A percentile compares a stretch with the other conserved stretches of the same genome.
phyloP scores from a whole-genome alignment of 2,329 filamentous ascomycete species.

The Colletotrichum magnum region DNA sequence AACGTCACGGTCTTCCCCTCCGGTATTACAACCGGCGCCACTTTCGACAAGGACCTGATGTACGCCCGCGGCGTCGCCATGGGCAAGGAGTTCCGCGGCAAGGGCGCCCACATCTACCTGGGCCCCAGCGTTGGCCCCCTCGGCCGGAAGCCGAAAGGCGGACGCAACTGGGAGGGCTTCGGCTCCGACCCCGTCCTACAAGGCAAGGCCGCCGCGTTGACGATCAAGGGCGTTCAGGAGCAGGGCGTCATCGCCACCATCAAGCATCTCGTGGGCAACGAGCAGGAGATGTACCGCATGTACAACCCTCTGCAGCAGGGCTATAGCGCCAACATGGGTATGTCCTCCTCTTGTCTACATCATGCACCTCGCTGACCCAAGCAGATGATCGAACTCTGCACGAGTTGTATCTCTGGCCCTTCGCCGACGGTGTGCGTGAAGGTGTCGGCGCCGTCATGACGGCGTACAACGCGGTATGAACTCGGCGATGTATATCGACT shows the following conservation, averaged over 20 bases:
- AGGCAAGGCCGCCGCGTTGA: conserved; percentile 82
- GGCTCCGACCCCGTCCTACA: conserved; percentile 80
- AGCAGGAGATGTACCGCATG: conserved; percentile 76
- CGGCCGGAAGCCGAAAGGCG: conserved; percentile 79
- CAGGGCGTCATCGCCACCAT: conserved; percentile 70
- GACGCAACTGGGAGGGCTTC: conserved; percentile 83
- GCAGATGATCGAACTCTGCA: conserved; percentile 77
- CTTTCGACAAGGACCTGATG: conserved; percentile 81
- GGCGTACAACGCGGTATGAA: conserved; percentile 75
- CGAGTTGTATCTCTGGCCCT: conserved; percentile 90
- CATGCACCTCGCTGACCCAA: conserved; percentile 40
- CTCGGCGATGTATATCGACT: background rate
- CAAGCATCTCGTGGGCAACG: conserved; percentile 70
- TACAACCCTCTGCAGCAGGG: conserved; percentile 65
- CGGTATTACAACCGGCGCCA: conserved; percentile 83
- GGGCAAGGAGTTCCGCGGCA: conserved; percentile 79
- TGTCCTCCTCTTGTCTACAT: conserved; percentile 43
- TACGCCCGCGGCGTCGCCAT: conserved; percentile 77
- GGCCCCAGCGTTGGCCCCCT: conserved; percentile 80
- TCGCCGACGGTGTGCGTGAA: conserved; percentile 83
- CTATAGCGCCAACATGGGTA: conserved; percentile 82
- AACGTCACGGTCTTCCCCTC: conserved; percentile 83
- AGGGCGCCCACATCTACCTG: conserved; percentile 79
- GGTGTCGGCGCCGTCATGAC: conserved; percentile 93
- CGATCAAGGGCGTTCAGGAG: conserved; percentile 79